These are phyloP conservation scores for Penicillium taxi DNA, from an alignment of 495 filamentous ascomycete genomes.

Conservation along the genomic window DNA sequence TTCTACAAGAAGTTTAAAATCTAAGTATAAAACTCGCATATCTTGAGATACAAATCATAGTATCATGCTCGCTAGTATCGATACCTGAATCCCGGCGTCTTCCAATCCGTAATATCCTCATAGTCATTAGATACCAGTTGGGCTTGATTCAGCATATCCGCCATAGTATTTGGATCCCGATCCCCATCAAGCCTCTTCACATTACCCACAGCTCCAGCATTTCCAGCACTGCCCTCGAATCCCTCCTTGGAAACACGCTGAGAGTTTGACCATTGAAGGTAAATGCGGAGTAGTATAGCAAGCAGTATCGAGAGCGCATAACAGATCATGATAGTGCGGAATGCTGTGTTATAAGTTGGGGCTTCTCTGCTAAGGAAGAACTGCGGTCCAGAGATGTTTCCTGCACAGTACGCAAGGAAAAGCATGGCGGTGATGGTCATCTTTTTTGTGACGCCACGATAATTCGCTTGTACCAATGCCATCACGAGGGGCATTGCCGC, in stretches of 20 bases:
- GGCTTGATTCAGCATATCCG: constrained; percentile 22
- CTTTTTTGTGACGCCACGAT: constrained; percentile 62
- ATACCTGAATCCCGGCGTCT: constrained; percentile 46
- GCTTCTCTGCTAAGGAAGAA: constrained; percentile 29
- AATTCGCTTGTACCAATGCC: constrained; percentile 50
- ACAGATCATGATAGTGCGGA: constrained; percentile 46
- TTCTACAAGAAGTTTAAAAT: too few relatives aligned
- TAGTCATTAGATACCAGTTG: constrained; percentile 32
- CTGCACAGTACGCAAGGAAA: constrained; percentile 35
- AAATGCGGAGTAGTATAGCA: constrained; percentile 31
- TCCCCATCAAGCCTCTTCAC: constrained; percentile 28
- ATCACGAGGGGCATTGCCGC: constrained; percentile 51
- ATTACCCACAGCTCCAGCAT: constrained; percentile 28
- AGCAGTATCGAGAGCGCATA: constrained; percentile 38
- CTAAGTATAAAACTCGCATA: too few relatives aligned
- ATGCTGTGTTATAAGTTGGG: constrained; percentile 36
- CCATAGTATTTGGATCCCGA: constrained; percentile 12
- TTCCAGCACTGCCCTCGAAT: constrained; percentile 31
- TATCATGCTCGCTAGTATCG: constrained; percentile 21
- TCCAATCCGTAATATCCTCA: constrained; percentile 48
- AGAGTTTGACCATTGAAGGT: constrained; percentile 34
- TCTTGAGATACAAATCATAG: too few relatives aligned
- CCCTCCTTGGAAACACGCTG: constrained; percentile 34
- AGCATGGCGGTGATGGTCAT: constrained; percentile 39
- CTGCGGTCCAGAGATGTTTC: constrained; percentile 37